Evolutionary conservation across 805 yeast genomes (phyloP), one percentile per base, ranked within the genome.

Genomic region (Metschnikowia chrysomelidarum): DNA sequence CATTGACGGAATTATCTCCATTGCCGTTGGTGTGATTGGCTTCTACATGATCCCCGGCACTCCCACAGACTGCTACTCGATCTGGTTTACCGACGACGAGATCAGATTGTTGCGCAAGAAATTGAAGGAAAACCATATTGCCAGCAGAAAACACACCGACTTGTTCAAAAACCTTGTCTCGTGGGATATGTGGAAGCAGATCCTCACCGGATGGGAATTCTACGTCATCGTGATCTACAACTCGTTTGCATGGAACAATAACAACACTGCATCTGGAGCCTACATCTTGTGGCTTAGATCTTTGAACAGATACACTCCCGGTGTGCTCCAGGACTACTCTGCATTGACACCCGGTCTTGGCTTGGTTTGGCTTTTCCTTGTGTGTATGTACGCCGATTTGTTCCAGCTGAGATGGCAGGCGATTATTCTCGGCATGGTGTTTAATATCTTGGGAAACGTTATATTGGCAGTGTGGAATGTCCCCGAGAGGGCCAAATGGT

Each of bases 401-500:
- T 57, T 60, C 41, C 51, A 41, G 23, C 38, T 32, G 38, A 26
- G 86, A 40, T 77, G 76, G 71, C 71, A 67, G 24, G 78, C 81
- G 3, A 69, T 77, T 32, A 43, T 67, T 4, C 53, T 71, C n/a
- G 71, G 83, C 0, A 81, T 74, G 32, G 60, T 69, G 1, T 69
- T 78, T 64, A 77, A 76, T 46, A 58, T 75, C 18, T 47, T 70
- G 6, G 80, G 82, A 8, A 76, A 78, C 51, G 63, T 65, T 1
- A 60, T 79, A 17, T 56, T 79, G 43, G 78, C 80, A 4, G 70
- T 69, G 26, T 79, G 85, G 85, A 57, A 77, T 43, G 75, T 79
- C 18, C 67, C 78, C 0, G 63, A 64, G 26, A 41, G 62, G 13
- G 77, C 83, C 9, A 77, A 79, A 53, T 78, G 84, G 83, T 76